phyloP scores from a whole-genome alignment of 768 basidiomycete species.

The Lepiota venenata region DNA sequence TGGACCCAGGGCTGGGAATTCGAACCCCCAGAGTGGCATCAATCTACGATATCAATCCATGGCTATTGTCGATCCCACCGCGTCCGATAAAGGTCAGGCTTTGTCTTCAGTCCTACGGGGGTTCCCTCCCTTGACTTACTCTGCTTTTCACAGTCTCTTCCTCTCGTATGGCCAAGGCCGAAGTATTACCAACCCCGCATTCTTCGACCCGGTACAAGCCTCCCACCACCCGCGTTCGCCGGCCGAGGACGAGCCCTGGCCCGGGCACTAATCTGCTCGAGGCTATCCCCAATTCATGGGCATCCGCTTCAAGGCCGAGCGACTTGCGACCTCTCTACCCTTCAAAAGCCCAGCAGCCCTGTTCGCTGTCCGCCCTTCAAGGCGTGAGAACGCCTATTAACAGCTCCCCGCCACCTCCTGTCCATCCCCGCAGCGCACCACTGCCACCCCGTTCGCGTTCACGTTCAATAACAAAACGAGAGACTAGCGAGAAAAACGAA shows the following conservation, averaged over 20 bases:
- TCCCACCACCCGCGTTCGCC: neutral
- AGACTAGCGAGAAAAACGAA: neutral
- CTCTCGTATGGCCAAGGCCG: neutral
- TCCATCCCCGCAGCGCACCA: neutral
- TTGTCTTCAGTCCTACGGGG: too few species aligned
- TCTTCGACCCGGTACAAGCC: neutral
- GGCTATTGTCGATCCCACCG: conserved; percentile 9
- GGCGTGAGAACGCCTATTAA: too few species aligned
- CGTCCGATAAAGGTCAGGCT: conserved; percentile 1
- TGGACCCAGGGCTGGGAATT: neutral
- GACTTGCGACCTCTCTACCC: conserved; percentile 7
- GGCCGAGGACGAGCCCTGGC: neutral
- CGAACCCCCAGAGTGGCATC: neutral
- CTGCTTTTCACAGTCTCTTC: neutral
- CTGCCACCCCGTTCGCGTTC: neutral
- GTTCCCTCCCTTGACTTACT: neutral
- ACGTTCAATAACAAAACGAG: conserved; percentile 2
- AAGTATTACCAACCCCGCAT: neutral
- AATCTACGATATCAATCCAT: conserved; percentile 12
- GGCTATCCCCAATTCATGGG: conserved; percentile 10
- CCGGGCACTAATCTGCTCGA: conserved; percentile 2
- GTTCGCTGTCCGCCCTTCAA: too few species aligned
- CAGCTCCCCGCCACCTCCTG: neutral
- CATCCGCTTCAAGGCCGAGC: conserved; percentile 9
- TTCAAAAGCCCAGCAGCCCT: too few species aligned